phyloP scores from a whole-genome alignment of 805 yeast genomes.

The Hanseniaspora pseudoguilliermondii region DNA sequence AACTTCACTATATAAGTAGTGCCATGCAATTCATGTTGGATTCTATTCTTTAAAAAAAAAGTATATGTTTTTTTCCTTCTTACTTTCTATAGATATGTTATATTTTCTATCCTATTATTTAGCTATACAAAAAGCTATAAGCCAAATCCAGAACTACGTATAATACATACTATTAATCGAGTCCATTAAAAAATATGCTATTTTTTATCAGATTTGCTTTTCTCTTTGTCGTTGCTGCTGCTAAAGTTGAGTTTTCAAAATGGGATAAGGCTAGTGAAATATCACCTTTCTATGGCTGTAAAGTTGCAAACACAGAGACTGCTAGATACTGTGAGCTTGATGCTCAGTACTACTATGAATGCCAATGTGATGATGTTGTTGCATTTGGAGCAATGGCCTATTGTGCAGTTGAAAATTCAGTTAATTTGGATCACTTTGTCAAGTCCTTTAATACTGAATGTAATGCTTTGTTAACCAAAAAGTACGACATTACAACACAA shows the following conservation, averaged over 20 bases:
- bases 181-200: neutral
- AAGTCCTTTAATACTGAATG: neutral
- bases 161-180: too few relatives aligned
- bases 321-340: slow-evolving; percentile 19
- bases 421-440: slow-evolving; percentile 3
- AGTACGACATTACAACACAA: neutral
- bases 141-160: too few relatives aligned
- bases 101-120: too few relatives aligned
- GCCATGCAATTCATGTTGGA: too few relatives aligned
- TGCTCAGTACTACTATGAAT: slow-evolving; percentile 17
- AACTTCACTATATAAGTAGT: too few relatives aligned
- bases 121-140: too few relatives aligned
- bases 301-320: slow-evolving; percentile 18
- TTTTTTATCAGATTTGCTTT: neutral
- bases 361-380: slow-evolving; percentile 22
- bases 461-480: neutral
- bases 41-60: too few relatives aligned
- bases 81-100: too few relatives aligned
- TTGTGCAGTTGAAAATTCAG: slow-evolving; percentile 20
- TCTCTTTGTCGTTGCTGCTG: neutral
- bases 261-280: neutral
- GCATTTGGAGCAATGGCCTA: slow-evolving; percentile 25
- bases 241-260: neutral
- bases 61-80: too few relatives aligned
- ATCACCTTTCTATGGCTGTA: slow-evolving; percentile 17